phyloP scores from a whole-genome alignment of 345 rosid genomes.

The Melaleuca alternifolia region DNA sequence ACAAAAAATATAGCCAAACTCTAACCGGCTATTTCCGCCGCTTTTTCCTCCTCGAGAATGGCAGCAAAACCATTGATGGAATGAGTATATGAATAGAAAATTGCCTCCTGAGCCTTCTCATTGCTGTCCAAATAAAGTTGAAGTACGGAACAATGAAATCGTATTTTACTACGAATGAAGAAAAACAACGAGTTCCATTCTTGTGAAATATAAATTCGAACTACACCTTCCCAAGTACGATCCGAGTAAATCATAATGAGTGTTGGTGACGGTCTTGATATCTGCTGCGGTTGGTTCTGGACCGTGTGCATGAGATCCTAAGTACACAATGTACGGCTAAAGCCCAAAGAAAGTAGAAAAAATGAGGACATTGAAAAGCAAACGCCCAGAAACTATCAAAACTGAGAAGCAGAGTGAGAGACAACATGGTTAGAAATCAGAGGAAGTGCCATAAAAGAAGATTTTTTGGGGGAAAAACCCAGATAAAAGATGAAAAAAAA shows the following conservation, averaged over 20 bases:
- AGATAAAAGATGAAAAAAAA: neutral
- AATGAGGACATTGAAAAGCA: neutral
- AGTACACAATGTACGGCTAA: conserved; percentile 23
- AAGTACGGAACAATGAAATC: neutral
- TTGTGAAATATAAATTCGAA: neutral
- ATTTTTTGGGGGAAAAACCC: neutral
- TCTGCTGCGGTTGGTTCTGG: neutral
- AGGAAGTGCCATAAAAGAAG: neutral
- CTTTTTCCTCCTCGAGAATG: conserved; percentile 41
- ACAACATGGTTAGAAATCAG: neutral
- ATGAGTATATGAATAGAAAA: conserved; percentile 45
- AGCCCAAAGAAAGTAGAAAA: neutral
- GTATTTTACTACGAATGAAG: neutral
- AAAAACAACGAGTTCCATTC: neutral
- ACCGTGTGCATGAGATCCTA: conserved; percentile 19
- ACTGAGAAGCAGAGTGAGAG: neutral
- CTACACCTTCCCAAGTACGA: conserved; percentile 26
- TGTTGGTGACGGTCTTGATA: neutral
- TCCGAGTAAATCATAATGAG: conserved; percentile 18
- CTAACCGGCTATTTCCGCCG: conserved; percentile 45
- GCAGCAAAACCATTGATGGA: conserved; percentile 68
- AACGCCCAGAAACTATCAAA: neutral
- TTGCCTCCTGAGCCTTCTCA: conserved; percentile 40
- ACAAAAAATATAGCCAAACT: neutral
- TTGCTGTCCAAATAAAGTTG: conserved; percentile 12